A percentile compares a stretch with the other conserved stretches of the same genome.
These are phyloP conservation scores for Allium cepa DNA, from an alignment of 106 monocot genomes.

Conservation along the genomic window DNA sequence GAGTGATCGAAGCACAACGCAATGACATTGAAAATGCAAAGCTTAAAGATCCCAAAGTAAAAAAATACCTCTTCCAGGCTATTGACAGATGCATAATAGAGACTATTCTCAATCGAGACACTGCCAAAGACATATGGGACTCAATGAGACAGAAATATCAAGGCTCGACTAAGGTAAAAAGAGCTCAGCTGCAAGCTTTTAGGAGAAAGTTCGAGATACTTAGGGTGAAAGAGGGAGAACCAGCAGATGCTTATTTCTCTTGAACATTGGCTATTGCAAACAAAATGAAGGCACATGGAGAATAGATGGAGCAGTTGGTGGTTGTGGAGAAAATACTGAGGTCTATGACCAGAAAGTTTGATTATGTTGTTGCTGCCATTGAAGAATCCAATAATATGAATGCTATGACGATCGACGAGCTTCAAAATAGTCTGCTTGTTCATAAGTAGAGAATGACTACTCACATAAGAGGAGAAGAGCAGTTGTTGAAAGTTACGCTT, in stretches of 20 bases:
- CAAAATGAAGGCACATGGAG: neutral
- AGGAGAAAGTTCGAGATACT: neutral
- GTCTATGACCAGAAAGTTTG: neutral
- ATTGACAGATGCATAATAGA: conserved; percentile 3
- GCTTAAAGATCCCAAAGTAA: conserved; percentile 2
- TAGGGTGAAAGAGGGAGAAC: neutral
- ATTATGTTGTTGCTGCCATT: neutral
- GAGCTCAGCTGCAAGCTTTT: conserved; percentile 8
- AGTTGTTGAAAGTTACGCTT: neutral
- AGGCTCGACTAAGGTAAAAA: neutral
- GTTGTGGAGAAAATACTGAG: neutral
- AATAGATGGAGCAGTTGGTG: neutral
- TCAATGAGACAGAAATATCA: conserved; percentile 5
- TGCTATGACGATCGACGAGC: neutral
- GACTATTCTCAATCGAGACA: neutral
- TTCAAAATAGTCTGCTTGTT: neutral
- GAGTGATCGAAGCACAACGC: neutral
- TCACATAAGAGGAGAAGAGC: neutral
- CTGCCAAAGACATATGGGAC: conserved; percentile 2
- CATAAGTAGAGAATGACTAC: neutral
- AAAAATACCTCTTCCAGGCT: conserved; percentile 3
- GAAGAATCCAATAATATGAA: conserved; percentile 1
- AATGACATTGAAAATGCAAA: neutral
- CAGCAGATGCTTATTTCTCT: neutral
- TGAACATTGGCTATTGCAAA: neutral